These are phyloP conservation scores for Tulasnella sp. DNA, from an alignment of 768 basidiomycete genomes.

Conservation along the genomic window DNA sequence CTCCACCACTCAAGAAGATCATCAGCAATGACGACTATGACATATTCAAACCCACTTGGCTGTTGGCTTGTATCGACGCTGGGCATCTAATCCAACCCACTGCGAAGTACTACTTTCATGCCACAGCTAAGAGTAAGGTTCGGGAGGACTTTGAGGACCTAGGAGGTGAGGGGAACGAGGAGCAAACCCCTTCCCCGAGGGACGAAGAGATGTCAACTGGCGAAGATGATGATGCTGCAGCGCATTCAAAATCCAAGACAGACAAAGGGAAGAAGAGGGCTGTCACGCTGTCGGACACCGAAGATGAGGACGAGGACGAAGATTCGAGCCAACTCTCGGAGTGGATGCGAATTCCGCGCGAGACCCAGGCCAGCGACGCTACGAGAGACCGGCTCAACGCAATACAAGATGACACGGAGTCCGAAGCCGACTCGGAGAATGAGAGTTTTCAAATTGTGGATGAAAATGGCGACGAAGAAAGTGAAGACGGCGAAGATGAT, in stretches of 20 bases:
- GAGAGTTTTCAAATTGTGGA: slow-evolving; percentile 26
- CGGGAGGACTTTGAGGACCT: slow-evolving; percentile 30
- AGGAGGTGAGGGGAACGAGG: slow-evolving; percentile 16
- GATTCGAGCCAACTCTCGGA: background rate
- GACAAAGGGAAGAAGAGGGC: slow-evolving; percentile 17
- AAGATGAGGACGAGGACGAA: slow-evolving; percentile 23
- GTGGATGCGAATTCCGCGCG: slow-evolving; percentile 14
- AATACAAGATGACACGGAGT: slow-evolving; percentile 9
- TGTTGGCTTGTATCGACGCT: slow-evolving; percentile 61
- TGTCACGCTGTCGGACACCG: background rate
- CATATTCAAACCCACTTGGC: slow-evolving; percentile 73
- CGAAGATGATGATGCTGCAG: slow-evolving; percentile 14
- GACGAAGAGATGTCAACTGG: slow-evolving; percentile 9
- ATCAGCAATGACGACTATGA: slow-evolving; percentile 62
- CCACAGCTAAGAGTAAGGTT: slow-evolving; percentile 41
- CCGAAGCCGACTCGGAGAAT: slow-evolving; percentile 18
- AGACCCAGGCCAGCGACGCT: slow-evolving; percentile 21
- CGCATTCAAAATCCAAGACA: background rate
- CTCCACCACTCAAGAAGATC: slow-evolving; percentile 58
- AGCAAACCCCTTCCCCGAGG: background rate
- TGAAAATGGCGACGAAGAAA: slow-evolving; percentile 43
- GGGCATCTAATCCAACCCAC: slow-evolving; percentile 48
- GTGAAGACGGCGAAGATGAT: slow-evolving; percentile 61
- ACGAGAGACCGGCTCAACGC: slow-evolving; percentile 7
- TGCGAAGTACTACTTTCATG: slow-evolving; percentile 79